Evolutionary conservation across 164 flowering plant genomes (phyloP), one percentile per base, ranked within the genome.

Genomic region (Akebia trifoliata): DNA sequence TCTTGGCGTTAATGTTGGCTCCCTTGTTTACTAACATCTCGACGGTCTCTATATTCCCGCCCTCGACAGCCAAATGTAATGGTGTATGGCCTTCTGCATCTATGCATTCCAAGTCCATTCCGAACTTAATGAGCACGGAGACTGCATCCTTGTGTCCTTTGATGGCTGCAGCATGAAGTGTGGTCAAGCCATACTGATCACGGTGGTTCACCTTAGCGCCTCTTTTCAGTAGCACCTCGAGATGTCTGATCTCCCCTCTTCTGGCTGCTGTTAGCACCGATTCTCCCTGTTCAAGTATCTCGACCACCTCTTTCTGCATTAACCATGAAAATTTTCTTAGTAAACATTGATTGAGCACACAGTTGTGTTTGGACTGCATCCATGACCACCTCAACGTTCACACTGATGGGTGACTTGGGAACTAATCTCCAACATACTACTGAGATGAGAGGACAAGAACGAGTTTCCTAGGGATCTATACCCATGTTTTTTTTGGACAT

Each of bases 71-170:
- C 70, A 81, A 40, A 71, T 84, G 90, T 68, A 84, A 55, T 3
- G 87, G 78, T 0, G 77, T 67, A 68, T 84, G 83, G 18, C 86
- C 90, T 62, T 86, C 86, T 12, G 37, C 25, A 52, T 86, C 95
- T 48, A 25, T 56, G 49, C 71, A 65, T 12, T 81, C 80, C 58
- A 82, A 26, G 28, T 72, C 78, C 14, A 63, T 63, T 2, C 90
- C 86, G 20, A 8, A 47, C 32, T 74, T 73, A 0, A 72, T 42
- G 0, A 86, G 74, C 74, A 78, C 8, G 52, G 42, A 17, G 18
- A 75, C 77, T 1, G 36, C 72, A 1, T 79, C 81, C 29, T 62
- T 70, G 61, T 82, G 78, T 12, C 90, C 85, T 59, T 84, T 84
- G 11, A 86, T 72, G 12, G 88, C 81, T 0, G 90, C 88, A 1